A percentile compares a stretch with the other conserved stretches of the same genome.
Evolutionary conservation across 2,329 filamentous ascomycete species (phyloP).

Genomic region (Alternaria arbusti): DNA sequence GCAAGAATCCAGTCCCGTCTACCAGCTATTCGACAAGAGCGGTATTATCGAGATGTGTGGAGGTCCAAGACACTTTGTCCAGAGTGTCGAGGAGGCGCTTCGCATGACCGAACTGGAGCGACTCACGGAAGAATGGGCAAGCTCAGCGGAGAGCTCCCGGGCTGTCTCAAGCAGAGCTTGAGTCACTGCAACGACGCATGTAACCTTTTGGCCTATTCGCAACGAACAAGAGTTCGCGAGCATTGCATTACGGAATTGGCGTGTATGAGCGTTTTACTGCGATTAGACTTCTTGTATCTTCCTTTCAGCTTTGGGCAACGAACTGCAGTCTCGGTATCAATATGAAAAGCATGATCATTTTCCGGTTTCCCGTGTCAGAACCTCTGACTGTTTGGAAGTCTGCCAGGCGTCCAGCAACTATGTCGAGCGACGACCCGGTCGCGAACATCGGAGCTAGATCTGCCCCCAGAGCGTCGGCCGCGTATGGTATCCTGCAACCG

Average conservation of each 20-base stretch:
- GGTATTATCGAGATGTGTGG: slow-evolving; percentile 87
- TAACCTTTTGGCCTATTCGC: not conserved
- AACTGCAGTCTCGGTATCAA: not conserved
- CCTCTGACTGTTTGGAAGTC: not conserved
- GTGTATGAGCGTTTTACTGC: not conserved
- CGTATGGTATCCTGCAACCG: not conserved
- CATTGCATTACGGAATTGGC: not conserved
- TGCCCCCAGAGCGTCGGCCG: not conserved
- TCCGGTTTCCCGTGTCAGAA: not conserved
- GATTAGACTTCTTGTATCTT: not conserved
- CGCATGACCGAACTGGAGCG: slow-evolving; percentile 78
- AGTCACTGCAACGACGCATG: not conserved
- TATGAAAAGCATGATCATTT: not conserved
- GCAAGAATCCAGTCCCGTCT: slow-evolving; percentile 63
- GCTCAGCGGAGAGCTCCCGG: slow-evolving; percentile 32
- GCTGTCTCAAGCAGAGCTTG: slow-evolving; percentile 13
- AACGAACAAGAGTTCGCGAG: not conserved
- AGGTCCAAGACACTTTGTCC: slow-evolving; percentile 78
- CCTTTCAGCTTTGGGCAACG: not conserved
- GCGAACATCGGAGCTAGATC: not conserved
- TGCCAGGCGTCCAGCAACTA: not conserved
- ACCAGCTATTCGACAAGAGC: slow-evolving; percentile 74
- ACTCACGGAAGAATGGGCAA: slow-evolving; percentile 46
- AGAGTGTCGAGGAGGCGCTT: slow-evolving; percentile 83
- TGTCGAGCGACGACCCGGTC: not conserved